Percentiles rank a stretch among this genome's conserved stretches.
Evolutionary conservation across 2,329 filamentous ascomycete genomes (phyloP).

Genomic region (Sporothrix globosa): DNA sequence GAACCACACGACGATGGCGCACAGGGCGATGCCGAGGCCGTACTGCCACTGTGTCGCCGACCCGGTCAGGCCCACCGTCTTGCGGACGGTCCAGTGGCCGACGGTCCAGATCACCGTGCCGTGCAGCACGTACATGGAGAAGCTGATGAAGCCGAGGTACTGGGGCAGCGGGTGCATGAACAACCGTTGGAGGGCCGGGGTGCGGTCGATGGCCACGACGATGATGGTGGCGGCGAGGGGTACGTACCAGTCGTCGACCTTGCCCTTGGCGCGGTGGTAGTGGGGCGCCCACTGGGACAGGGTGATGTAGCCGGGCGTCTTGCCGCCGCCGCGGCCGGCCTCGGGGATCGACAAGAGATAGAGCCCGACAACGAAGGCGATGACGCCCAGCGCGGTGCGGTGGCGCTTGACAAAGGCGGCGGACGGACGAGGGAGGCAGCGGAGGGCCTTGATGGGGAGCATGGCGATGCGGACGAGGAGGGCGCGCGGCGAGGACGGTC

Average conservation of each 20-base stretch:
- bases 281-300: conserved; percentile 37
- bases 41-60: conserved; percentile 50
- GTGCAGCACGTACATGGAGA: conserved; percentile 64
- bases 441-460: background rate
- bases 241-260: conserved; percentile 43
- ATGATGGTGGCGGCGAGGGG: conserved; percentile 38
- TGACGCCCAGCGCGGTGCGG: conserved; percentile 52
- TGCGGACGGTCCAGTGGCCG: conserved; percentile 46
- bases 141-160: conserved; percentile 64
- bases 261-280: conserved; percentile 25
- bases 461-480: background rate
- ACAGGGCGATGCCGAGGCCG: conserved; percentile 52
- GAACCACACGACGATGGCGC: conserved; percentile 53
- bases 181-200: conserved; percentile 37
- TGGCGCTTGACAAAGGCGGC: background rate
- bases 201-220: conserved; percentile 38
- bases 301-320: conserved; percentile 31
- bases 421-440: background rate
- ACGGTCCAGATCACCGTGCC: conserved; percentile 58
- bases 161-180: conserved; percentile 40
- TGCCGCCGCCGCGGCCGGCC: conserved; percentile 35
- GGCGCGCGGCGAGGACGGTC: background rate
- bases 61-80: conserved; percentile 47
- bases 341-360: conserved; percentile 37
- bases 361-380: conserved; percentile 41